Evolutionary conservation across 1,284 basidiomycete genomes (phyloP).

Genomic region (Rugosomyces carneus): DNA sequence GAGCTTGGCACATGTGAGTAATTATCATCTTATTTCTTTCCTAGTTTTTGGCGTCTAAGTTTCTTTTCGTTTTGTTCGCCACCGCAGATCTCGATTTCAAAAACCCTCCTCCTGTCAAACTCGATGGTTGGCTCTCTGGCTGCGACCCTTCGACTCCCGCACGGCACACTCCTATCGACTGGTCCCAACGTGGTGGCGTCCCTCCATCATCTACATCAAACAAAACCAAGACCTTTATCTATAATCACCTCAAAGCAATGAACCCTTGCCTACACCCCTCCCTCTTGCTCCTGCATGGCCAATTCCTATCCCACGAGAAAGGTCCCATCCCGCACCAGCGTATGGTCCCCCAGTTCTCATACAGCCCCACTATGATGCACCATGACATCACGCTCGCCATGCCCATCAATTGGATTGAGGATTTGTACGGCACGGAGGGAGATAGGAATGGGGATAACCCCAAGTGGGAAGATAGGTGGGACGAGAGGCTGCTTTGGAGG

Average conservation of each 20-base stretch:
- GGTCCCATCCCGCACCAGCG: slow-evolving; percentile 44
- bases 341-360: slow-evolving; percentile 52
- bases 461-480: slow-evolving; percentile 46
- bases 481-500: slow-evolving; percentile 56
- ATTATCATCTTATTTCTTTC: neutral
- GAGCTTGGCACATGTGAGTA: slow-evolving; percentile 36
- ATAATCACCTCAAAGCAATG: slow-evolving; percentile 48
- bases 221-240: slow-evolving; percentile 44
- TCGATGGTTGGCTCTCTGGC: slow-evolving; percentile 34
- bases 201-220: slow-evolving; percentile 17
- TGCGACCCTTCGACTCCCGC: slow-evolving; percentile 37
- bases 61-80: neutral
- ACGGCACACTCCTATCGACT: slow-evolving; percentile 24
- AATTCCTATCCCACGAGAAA: slow-evolving; percentile 46
- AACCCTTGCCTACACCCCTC: slow-evolving; percentile 55
- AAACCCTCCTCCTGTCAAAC: slow-evolving; percentile 27
- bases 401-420: slow-evolving; percentile 39
- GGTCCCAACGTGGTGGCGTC: slow-evolving; percentile 10
- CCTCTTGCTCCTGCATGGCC: slow-evolving; percentile 43
- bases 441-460: slow-evolving; percentile 32
- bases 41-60: neutral
- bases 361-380: slow-evolving; percentile 51
- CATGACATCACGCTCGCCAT: slow-evolving; percentile 54
- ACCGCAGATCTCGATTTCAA: slow-evolving; percentile 33
- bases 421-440: slow-evolving; percentile 24